Evolutionary conservation across 2,329 filamentous ascomycete species (phyloP), one percentile per base, ranked within the genome.

Genomic region (Pseudopyricularia javanii): DNA sequence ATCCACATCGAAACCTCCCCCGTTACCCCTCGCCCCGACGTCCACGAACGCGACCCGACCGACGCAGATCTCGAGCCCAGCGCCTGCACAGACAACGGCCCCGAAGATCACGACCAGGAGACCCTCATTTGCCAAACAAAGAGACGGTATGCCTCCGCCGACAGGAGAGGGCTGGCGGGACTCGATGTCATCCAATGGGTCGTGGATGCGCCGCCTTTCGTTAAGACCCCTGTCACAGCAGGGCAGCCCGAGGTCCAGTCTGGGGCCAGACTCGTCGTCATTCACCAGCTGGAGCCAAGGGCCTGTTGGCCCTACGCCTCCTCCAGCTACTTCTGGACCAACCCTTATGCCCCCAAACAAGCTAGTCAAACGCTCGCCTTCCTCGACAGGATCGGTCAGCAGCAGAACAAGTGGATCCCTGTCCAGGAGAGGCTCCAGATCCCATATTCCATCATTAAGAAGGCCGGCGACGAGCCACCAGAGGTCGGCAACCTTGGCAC

Each of bases 381-480:
- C 47, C 14, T 22, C 30, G 14, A 34, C 30, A 20, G 3, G 26
- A 4, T 8, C 35, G 12, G 48, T n/a, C 35, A 11, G 26, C 14
- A 62, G 28, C 11, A 51, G 71, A 51, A 68, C 70, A 56, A 64
- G 71, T 49, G 68, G 73, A 6, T 63, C 70, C 45, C 58, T 70
- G 32, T 63, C 68, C 30, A 70, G 73, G 54, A 73, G 72, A 54
- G 71, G 75, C 56, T 74, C 82, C 32, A 79, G 70, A 57, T 77
- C 82, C 49, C 79, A 85, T 60, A 71, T 86, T 56, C 77, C 81
- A 2, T 81, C 78, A 22, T 74, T 91, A 55, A 80, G 84, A 54
- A 74, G 86, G 59, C 87, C 87, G 51, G 85, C 85, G 47, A 91
- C 87, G 17, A 90, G 86, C 64, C 86, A 90, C 62, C 85, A 91